Percentiles rank a stretch among this genome's conserved stretches.
phyloP scores from a whole-genome alignment of 2,329 filamentous ascomycete genomes.

The Cladophialophora exuberans region DNA sequence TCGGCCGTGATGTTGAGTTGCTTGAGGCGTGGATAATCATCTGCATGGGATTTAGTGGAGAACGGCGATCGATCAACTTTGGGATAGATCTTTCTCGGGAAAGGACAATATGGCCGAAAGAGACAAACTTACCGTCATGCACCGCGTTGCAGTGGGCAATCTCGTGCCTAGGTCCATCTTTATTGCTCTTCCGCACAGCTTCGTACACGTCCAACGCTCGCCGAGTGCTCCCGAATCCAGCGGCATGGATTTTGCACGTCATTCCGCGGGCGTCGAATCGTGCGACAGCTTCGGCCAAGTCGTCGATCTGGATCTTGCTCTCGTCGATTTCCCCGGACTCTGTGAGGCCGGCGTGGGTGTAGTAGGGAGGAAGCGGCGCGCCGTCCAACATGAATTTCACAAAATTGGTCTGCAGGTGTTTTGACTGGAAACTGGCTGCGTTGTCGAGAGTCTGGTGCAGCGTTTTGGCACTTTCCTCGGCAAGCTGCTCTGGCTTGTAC shows the following conservation, averaged over 20 bases:
- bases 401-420: conserved; percentile 39
- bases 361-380: conserved; percentile 38
- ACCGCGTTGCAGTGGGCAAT: conserved; percentile 37
- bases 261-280: conserved; percentile 15
- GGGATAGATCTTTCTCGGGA: too few species aligned
- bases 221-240: conserved; percentile 15
- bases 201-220: conserved; percentile 16
- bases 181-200: conserved; percentile 11
- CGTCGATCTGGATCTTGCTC: conserved; percentile 16
- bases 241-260: conserved; percentile 21
- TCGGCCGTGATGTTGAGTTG: conserved; percentile 40
- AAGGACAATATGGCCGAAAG: too few species aligned
- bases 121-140: conserved; percentile 32
- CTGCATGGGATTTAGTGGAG: too few species aligned
- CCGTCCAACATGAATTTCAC: conserved; percentile 43
- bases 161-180: conserved; percentile 15
- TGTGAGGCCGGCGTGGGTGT: conserved; percentile 33
- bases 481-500: conserved; percentile 34
- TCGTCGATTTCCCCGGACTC: conserved; percentile 11
- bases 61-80: neutral
- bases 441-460: conserved; percentile 34
- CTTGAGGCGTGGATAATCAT: conserved; percentile 38
- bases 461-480: conserved; percentile 30
- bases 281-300: conserved; percentile 14
- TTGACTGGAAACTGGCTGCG: conserved; percentile 33